These are phyloP conservation scores for Termitomyces eurrhizus DNA, from an alignment of 768 basidiomycete species.

Conservation along the genomic window DNA sequence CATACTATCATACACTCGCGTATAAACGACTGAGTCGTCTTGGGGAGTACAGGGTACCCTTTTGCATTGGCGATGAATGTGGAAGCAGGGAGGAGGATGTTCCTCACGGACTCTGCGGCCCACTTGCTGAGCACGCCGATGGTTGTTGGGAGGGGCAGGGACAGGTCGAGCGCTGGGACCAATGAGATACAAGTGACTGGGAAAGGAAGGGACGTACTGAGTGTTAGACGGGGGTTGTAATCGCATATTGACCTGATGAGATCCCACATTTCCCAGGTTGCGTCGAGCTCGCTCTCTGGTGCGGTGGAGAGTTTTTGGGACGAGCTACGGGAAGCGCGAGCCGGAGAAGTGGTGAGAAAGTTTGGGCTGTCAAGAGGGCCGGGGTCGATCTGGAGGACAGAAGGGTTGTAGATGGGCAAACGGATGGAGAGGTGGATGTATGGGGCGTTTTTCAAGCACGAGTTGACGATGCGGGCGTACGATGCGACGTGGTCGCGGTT, in stretches of 20 bases:
- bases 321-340: slow-evolving; percentile 30
- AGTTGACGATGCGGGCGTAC: slow-evolving; percentile 87
- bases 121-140: slow-evolving; percentile 78
- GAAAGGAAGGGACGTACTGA: slow-evolving; percentile 62
- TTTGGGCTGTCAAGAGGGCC: slow-evolving; percentile 7
- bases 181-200: slow-evolving; percentile 7
- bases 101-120: slow-evolving; percentile 89
- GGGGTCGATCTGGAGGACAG: slow-evolving; percentile 43
- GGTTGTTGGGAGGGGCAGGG: slow-evolving; percentile 80
- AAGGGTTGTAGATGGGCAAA: slow-evolving; percentile 77
- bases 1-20: slow-evolving; percentile 84
- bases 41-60: slow-evolving; percentile 95
- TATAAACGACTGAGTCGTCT: slow-evolving; percentile 88
- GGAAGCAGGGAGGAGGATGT: slow-evolving; percentile 84
- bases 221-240: slow-evolving; percentile 68
- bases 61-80: slow-evolving; percentile 94
- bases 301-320: slow-evolving; percentile 30
- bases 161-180: slow-evolving; percentile 80
- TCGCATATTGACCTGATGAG: slow-evolving; percentile 86
- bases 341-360: slow-evolving; percentile 3
- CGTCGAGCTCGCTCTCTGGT: slow-evolving; percentile 57
- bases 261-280: slow-evolving; percentile 99
- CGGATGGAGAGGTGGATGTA: slow-evolving; percentile 81
- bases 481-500: slow-evolving; percentile 83
- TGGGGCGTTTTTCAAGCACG: slow-evolving; percentile 65